Percentiles rank a stretch among this genome's conserved stretches.
phyloP scores from a whole-genome alignment of 2,329 filamentous ascomycete genomes.

The Helicocarpus griseus region DNA sequence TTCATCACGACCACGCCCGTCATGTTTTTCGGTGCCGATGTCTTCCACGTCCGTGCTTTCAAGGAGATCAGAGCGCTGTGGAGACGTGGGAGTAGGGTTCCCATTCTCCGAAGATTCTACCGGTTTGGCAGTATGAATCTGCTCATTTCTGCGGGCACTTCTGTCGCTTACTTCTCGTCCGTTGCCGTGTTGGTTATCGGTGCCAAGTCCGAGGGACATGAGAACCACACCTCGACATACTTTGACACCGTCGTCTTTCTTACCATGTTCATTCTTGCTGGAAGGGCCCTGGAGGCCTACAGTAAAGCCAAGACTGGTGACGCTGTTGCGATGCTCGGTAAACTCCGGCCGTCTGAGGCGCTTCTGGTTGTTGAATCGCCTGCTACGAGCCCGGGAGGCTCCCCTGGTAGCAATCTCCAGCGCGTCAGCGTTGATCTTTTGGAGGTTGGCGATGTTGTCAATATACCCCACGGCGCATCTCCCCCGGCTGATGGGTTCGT shows the following conservation, averaged over 20 bases:
- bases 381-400: conserved; percentile 3
- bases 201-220: conserved; percentile 27
- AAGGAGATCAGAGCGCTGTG: conserved; percentile 73
- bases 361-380: conserved; percentile 45
- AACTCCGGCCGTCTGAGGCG: conserved; percentile 67
- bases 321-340: conserved; percentile 69
- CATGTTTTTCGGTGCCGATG: conserved; percentile 76
- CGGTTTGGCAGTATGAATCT: conserved; percentile 97
- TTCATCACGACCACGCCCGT: conserved; percentile 76
- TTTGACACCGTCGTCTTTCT: conserved; percentile 91
- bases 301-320: conserved; percentile 86
- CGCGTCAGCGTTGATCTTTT: conserved; percentile 58
- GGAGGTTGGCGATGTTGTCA: conserved; percentile 64
- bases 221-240: conserved; percentile 54
- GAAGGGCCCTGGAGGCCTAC: conserved; percentile 59
- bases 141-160: conserved; percentile 79
- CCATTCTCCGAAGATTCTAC: conserved; percentile 66
- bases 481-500: conserved; percentile 73
- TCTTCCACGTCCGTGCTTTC: conserved; percentile 69
- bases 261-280: conserved; percentile 72
- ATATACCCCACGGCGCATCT: conserved; percentile 67
- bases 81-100: conserved; percentile 63
- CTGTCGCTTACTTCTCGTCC: conserved; percentile 77
- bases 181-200: conserved; percentile 64
- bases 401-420: conserved; percentile 16